Evolutionary conservation across 306 rosid genomes (phyloP), one percentile per base, ranked within the genome.

Genomic region (Biancaea sappan): DNA sequence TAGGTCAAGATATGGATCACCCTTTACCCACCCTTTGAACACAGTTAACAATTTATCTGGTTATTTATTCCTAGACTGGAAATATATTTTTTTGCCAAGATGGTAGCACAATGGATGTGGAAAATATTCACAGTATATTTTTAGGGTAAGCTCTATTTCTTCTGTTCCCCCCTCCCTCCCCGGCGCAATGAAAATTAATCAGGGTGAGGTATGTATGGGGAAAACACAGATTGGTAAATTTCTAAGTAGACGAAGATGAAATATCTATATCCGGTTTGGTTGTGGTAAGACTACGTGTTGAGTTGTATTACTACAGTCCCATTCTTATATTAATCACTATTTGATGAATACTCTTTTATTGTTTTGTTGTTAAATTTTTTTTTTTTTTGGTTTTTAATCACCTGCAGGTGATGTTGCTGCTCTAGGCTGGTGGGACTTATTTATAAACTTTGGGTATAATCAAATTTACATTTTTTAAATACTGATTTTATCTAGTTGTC

Each of bases 361-460:
- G 25, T 73, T 58, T 54, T 44, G 29, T 66, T 71, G 40, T 58
- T 71, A 31, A 52, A 51, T 72, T 56, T 21, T 26, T 69, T n/a
- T n/a, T n/a, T n/a, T n/a, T n/a, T n/a, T n/a, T n/a, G n/a, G n/a
- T n/a, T n/a, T 71, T 79, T 50, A 25, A 80, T 75, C 28, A 56
- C 40, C 9, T 81, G 77, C 91, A 94, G 98, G 98, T 69, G 93
- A 89, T 84, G 90, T 88, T 73, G 87, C 92, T 76, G 90, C 91
- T 77, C 80, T 94, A 48, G 96, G 93, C 78, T 94, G 98, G 98
- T 94, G 98, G 98, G 97, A 94, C 83, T 85, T 94, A 43, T 94
- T 94, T 80, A 94, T 94, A 65, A 94, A 88, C 88, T 94, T 68
- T 7, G 87, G 97, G 97, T 94, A 89, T 65, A 66, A 51, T 62